Conservation (phyloP, 2,329 filamentous ascomycete species). For the Phialophora macrospora region DNA sequence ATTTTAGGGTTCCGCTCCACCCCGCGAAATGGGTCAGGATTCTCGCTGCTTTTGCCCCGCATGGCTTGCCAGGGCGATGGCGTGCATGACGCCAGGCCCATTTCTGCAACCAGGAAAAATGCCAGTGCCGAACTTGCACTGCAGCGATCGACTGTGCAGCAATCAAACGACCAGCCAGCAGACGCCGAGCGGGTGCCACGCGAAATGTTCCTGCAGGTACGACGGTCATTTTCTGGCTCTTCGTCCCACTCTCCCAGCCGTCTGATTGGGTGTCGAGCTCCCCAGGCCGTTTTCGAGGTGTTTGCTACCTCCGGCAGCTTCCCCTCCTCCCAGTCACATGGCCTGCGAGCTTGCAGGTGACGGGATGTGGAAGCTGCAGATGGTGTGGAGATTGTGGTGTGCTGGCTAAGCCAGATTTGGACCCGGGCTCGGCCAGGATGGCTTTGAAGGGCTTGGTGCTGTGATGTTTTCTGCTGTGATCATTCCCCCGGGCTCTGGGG, state of each 20-base stretch:
- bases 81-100: slow-evolving; percentile 37
- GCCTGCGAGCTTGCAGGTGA: slow-evolving; percentile 34
- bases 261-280: slow-evolving; percentile 31
- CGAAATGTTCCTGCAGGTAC: slow-evolving; percentile 32
- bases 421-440: slow-evolving; percentile 6
- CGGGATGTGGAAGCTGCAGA: slow-evolving; percentile 31
- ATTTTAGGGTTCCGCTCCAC: slow-evolving; percentile 42
- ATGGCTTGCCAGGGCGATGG: slow-evolving; percentile 33
- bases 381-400: slow-evolving; percentile 33
- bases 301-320: slow-evolving; percentile 17
- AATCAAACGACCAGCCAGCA: slow-evolving; percentile 24
- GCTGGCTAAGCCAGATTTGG: slow-evolving; percentile 32
- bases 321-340: slow-evolving; percentile 30
- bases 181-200: slow-evolving; percentile 28
- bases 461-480: background rate
- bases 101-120: slow-evolving; percentile 33
- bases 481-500: background rate
- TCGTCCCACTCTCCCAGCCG: slow-evolving; percentile 26
- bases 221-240: slow-evolving; percentile 30
- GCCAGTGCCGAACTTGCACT: slow-evolving; percentile 32
- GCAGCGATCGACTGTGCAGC: slow-evolving; percentile 41
- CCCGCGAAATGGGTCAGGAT: slow-evolving; percentile 39
- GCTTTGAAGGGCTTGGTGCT: slow-evolving; percentile 14
- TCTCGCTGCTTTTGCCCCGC: slow-evolving; percentile 43
- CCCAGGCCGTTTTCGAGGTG: slow-evolving; percentile 16